Conservation (phyloP, 2,329 filamentous ascomycete genomes). For the Xylaria multiplex region DNA sequence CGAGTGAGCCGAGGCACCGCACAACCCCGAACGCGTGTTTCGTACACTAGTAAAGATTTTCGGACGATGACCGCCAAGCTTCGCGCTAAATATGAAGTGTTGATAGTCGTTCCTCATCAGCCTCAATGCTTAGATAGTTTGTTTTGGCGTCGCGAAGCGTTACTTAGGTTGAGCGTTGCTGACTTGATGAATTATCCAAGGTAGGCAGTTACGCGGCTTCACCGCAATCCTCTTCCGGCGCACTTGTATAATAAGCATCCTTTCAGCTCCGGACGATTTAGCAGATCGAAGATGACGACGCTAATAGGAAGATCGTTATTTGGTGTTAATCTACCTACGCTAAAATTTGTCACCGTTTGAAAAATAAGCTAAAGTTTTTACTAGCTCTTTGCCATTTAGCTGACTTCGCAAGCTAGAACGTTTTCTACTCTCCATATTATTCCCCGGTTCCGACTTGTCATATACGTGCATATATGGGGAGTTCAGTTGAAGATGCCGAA, state of each 20-base stretch:
- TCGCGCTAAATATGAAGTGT: not conserved
- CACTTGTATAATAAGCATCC: constrained; percentile 11
- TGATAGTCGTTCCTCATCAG: constrained; percentile 8
- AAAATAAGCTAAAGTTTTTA: constrained; percentile 12
- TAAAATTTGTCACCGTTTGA: constrained; percentile 28
- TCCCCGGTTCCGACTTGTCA: not conserved
- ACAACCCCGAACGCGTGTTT: constrained; percentile 5
- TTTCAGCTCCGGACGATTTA: constrained; percentile 1
- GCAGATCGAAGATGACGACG: constrained; percentile 13
- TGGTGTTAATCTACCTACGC: not conserved
- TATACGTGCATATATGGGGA: not conserved
- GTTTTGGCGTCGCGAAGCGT: constrained; percentile 6
- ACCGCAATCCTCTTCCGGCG: constrained; percentile 25
- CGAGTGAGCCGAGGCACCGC: constrained; percentile 1
- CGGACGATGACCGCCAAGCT: constrained; percentile 7
- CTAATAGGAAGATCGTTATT: constrained; percentile 32
- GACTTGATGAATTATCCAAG: constrained; percentile 12
- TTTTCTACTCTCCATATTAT: constrained; percentile 6
- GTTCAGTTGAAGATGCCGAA: not conserved
- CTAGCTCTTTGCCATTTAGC: not conserved
- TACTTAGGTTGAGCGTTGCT: constrained; percentile 7
- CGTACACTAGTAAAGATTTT: not conserved
- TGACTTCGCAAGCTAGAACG: constrained; percentile 14
- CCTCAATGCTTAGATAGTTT: constrained; percentile 4
- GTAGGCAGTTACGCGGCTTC: constrained; percentile 19